phyloP scores from a whole-genome alignment of 2,329 filamentous ascomycete species.

The Colletotrichum sp. region DNA sequence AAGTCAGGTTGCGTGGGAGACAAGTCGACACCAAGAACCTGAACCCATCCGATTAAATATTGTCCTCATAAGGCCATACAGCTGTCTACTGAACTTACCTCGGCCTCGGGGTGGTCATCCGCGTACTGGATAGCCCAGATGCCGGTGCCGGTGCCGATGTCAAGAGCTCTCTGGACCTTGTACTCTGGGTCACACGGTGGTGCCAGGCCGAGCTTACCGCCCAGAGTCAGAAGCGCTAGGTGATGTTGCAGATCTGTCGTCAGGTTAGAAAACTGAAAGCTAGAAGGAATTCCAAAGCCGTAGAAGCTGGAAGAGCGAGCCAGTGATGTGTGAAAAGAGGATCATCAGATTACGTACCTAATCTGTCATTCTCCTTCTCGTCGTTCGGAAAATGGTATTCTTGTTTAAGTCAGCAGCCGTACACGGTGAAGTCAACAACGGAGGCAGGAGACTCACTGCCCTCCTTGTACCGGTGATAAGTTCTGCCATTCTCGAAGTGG shows the following conservation, averaged over 20 bases:
- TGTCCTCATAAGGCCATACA: conserved; percentile 32
- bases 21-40: background rate
- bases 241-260: conserved; percentile 39
- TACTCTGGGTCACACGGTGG: conserved; percentile 5
- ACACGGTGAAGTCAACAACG: background rate
- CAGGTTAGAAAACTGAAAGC: background rate
- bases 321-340: background rate
- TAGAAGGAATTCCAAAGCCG: accelerated
- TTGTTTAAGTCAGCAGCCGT: background rate
- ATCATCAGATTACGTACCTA: background rate
- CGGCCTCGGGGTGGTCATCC: conserved; percentile 32
- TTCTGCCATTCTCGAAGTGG: conserved; percentile 2
- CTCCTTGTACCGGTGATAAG: conserved; percentile 24
- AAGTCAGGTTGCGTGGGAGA: background rate
- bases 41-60: background rate
- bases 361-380: conserved; percentile 13
- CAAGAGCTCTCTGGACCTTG: conserved; percentile 26
- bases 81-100: conserved; percentile 21
- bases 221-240: conserved; percentile 34
- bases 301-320: background rate
- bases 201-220: conserved; percentile 31
- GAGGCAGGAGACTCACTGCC: background rate
- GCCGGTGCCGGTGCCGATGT: conserved; percentile 31
- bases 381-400: conserved; percentile 20
- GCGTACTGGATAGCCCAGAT: conserved; percentile 43